Base-by-base conservation (phyloP, 1,284 basidiomycete genomes). In the Cystobasidium sp. region DNA sequence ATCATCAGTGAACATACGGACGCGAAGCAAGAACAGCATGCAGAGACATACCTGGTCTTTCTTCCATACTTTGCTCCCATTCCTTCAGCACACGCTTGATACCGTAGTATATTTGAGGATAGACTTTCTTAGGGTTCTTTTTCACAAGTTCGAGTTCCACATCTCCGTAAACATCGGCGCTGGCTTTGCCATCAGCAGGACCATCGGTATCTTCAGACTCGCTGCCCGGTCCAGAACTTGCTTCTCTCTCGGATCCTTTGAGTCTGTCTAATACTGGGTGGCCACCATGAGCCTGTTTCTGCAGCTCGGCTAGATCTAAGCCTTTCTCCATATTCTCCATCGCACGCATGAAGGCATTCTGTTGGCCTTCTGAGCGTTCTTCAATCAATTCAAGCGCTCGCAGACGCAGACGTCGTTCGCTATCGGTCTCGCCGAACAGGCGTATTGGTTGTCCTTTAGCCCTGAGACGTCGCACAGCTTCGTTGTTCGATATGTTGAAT, bases 101-200 rank as follows among this genome's bases (percentile, higher is more conserved):
- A 1, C 94, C 94, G 82, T 96, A 95, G 82, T 99, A 99, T 75
- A 99, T 97, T 80, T 97, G 86, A 0, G 97, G 97, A 81, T 99
- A 98, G 31, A 99, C 85, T 83, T 92, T 97, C 84, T 95, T 92
- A n/a, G 93, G 91, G 81, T 98, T 92, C 22, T 88, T 89, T 85
- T 95, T 96, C 82, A 98, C 83, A 64, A 98, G 86, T 7, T 84
- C 85, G 39, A 98, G 83, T 81, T 97, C 93, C 70, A 95, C 71
- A 10, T 68, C 68, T 12, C 75, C 74, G 24, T 77, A 59, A 59
- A 39, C 44, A 22, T 51, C 59, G 67, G 44, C 47, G 37, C 64
- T 66, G 14, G 47, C 39, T 43, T 66, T 66, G 16, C 18, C 64
- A n/a, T 66, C 47, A 20, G 51, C 44, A 7, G 64, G 39, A 16